These are phyloP conservation scores for Aeminium ludgeri DNA, from an alignment of 495 filamentous ascomycete species.

Conservation along the genomic window DNA sequence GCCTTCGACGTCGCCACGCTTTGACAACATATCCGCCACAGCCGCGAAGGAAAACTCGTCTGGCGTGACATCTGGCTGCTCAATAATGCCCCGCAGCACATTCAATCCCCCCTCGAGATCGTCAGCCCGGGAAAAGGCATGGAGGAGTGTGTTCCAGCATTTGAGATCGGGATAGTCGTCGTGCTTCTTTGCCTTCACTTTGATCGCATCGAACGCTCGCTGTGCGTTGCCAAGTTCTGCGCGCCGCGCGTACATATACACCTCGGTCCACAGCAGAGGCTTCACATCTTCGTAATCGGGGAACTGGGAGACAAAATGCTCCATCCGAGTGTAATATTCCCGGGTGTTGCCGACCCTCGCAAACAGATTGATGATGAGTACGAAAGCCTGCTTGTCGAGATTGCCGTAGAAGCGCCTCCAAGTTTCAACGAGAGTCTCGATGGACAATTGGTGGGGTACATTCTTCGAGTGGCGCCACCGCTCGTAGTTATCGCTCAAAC, in stretches of 20 bases:
- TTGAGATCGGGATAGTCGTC: slow-evolving; percentile 34
- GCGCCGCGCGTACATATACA: slow-evolving; percentile 48
- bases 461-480: background rate
- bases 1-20: slow-evolving; percentile 57
- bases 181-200: slow-evolving; percentile 34
- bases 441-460: background rate
- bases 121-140: slow-evolving; percentile 45
- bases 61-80: slow-evolving; percentile 26
- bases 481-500: too few relatives aligned
- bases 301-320: slow-evolving; percentile 29
- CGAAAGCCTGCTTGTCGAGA: slow-evolving; percentile 4
- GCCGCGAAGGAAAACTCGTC: slow-evolving; percentile 48
- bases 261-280: slow-evolving; percentile 26
- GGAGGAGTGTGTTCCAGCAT: slow-evolving; percentile 64
- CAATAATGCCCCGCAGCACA: slow-evolving; percentile 40
- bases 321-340: slow-evolving; percentile 37
- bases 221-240: slow-evolving; percentile 42
- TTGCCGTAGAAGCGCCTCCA: slow-evolving; percentile 12
- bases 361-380: slow-evolving; percentile 28
- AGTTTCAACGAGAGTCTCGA: slow-evolving; percentile 9
- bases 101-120: slow-evolving; percentile 47
- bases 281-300: slow-evolving; percentile 22
- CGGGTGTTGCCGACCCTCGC: slow-evolving; percentile 37
- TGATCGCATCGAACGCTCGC: slow-evolving; percentile 35
- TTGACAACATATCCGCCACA: slow-evolving; percentile 52